Evolutionary conservation across 2,329 filamentous ascomycete genomes (phyloP), one percentile per base, ranked within the genome.

Genomic region (Colletotrichum coccodes): DNA sequence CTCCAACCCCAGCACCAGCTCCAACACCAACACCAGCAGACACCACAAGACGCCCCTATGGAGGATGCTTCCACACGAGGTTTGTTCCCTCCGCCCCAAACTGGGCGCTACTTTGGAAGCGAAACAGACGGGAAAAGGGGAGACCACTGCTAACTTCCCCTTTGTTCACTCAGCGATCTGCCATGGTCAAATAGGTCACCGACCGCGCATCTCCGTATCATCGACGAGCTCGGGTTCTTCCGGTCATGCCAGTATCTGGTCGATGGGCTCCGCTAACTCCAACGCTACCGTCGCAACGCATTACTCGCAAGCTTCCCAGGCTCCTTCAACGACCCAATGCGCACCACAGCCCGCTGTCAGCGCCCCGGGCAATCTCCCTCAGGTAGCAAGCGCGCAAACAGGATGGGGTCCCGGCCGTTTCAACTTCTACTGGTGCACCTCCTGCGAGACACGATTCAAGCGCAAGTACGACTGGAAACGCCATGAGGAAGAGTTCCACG

Each of bases 401-500:
- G 70, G 70, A 30, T 71, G 70, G 70, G 70, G 70, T 21, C 70
- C 70, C 6, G 67, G 73, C 46, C 56, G 68, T 18, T 72, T 74
- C 69, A 85, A 86, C 70, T 83, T 86, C 32, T 87, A 87, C 76
- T 87, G 85, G 85, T 87, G 85, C 74, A 87, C 85, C 5, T 86
- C 84, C 21, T 87, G 84, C 77, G 89, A 91, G 76, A 90, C 90
- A 56, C 89, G 88, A 52, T 90, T 91, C 75, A 89, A 90, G 80
- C 85, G 89, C 71, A 91, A 91, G 75, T 90, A 90, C 71, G 89
- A 91, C 76, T 92, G 87, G 90, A 91, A 91, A 77, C 85, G 88
- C 36, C 90, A 92, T 77, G 89, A 92, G 76, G 89, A 91, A 73
- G 89, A 91, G 77, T 91, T 91, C 74, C 89, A 91, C 78, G 89